Base-by-base conservation (phyloP, 306 rosid genomes). In the Lathyrus tuberosus region DNA sequence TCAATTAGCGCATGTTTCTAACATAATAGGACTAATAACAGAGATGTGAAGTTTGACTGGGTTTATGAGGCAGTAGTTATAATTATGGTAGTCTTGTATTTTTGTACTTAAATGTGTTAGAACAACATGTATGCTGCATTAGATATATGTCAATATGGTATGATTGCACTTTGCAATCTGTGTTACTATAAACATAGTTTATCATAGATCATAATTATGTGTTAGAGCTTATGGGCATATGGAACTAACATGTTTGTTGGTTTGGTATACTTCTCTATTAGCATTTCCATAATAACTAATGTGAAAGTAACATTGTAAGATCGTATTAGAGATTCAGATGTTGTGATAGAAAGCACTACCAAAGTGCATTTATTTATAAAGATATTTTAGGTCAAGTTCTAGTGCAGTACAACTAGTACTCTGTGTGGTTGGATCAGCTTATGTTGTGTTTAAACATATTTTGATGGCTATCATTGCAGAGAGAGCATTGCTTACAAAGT, bases 1-100 rank as follows among this genome's bases (percentile, higher is more conserved):
- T 54, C 40, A 46, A 20, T 20, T n/a, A 62, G 35, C 31, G 30
- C 62, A 7, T 10, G 58, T 56, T 78, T 78, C 53, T 65, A 60
- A 57, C 38, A 4, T 22, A 56, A 20, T 43, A 17, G 42, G 53
- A 63, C 53, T 64, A 18, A 16, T 76, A 49, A 58, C 51, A 24
- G 11, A n/a, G n/a, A n/a, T n/a, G n/a, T n/a, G n/a, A n/a, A n/a
- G n/a, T n/a, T n/a, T n/a, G n/a, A n/a, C n/a, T n/a, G n/a, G n/a
- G n/a, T n/a, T n/a, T n/a, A n/a, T n/a, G n/a, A n/a, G n/a, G n/a
- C n/a, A n/a, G n/a, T n/a, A n/a, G 53, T 46, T 15, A 6, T 53
- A 41, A 17, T 65, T 52, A 24, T 51, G 46, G 16, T 48, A 28
- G 53, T 16, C 31, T 42, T 57, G 43, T 68, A 70, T 17, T 35